phyloP scores from a whole-genome alignment of 176 grass and related monocot genomes.

The Hordeum vulgare region DNA sequence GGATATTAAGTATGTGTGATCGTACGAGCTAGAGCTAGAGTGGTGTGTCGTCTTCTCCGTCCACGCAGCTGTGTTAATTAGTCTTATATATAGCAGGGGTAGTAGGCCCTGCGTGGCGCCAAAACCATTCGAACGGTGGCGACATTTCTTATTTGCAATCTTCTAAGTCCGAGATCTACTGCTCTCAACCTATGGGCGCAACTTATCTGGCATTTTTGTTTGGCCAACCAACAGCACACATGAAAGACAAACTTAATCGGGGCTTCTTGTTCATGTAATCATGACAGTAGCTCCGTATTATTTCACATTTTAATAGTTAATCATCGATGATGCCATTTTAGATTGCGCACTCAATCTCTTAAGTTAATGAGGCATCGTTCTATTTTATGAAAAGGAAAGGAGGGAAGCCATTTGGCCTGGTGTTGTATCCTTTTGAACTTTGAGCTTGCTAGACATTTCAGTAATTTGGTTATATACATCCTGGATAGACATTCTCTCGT shows the following conservation, averaged over 20 bases:
- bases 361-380: not conserved
- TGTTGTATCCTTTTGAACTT: no score
- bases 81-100: not conserved
- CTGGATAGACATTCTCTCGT: no score
- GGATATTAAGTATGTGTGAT: not conserved
- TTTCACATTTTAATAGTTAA: not conserved
- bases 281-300: not conserved
- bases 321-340: not conserved
- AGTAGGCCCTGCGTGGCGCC: slow-evolving; percentile 1
- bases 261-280: not conserved
- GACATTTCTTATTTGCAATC: not conserved
- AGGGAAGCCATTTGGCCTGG: no score
- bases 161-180: slow-evolving; percentile 12
- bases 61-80: not conserved
- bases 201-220: slow-evolving; percentile 2
- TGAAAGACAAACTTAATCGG: slow-evolving; percentile 14
- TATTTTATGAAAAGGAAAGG: no score
- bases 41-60: slow-evolving; percentile 10
- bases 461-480: no score
- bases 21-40: not conserved
- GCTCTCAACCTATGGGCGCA: not conserved
- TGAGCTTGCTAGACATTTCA: no score
- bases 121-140: slow-evolving; percentile 12
- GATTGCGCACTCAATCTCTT: not conserved
- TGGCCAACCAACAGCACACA: not conserved